Percentiles rank a stretch among this genome's conserved stretches.
Evolutionary conservation across 1,139 yeast species (phyloP).

Genomic region (Saccharomycopsis crataegensis): DNA sequence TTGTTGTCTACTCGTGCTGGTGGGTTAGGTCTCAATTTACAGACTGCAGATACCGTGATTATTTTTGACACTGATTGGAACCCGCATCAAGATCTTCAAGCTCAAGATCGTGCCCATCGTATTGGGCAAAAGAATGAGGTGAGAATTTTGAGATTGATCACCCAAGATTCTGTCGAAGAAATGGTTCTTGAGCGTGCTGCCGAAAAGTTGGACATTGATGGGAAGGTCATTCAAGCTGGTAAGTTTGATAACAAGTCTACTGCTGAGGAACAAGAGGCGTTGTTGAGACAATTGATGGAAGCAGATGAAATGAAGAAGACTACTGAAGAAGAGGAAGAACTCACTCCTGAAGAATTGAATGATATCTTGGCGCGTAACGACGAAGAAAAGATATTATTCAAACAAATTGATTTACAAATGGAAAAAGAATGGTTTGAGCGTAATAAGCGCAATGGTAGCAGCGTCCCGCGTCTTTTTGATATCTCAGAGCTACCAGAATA

Average conservation of each 20-base stretch:
- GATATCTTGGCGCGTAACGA: constrained; percentile 66
- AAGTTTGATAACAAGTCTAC: constrained; percentile 78
- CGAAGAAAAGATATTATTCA: constrained; percentile 46
- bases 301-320: constrained; percentile 59
- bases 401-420: constrained; percentile 47
- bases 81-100: constrained; percentile 89
- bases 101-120: constrained; percentile 87
- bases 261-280: constrained; percentile 76
- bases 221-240: constrained; percentile 86
- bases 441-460: constrained; percentile 30
- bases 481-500: constrained; percentile 62
- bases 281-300: constrained; percentile 60
- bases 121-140: constrained; percentile 87
- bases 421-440: constrained; percentile 28
- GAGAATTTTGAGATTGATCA: constrained; percentile 68
- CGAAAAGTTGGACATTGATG: constrained; percentile 77
- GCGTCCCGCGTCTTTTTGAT: constrained; percentile 47
- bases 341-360: constrained; percentile 68
- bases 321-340: constrained; percentile 42
- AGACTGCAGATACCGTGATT: constrained; percentile 83
- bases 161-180: constrained; percentile 79
- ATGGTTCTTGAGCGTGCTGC: constrained; percentile 77
- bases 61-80: constrained; percentile 90
- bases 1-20: constrained; percentile 83
- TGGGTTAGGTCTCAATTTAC: constrained; percentile 78